Conservation (phyloP, 306 rosid genomes). For the Senna tora region DNA sequence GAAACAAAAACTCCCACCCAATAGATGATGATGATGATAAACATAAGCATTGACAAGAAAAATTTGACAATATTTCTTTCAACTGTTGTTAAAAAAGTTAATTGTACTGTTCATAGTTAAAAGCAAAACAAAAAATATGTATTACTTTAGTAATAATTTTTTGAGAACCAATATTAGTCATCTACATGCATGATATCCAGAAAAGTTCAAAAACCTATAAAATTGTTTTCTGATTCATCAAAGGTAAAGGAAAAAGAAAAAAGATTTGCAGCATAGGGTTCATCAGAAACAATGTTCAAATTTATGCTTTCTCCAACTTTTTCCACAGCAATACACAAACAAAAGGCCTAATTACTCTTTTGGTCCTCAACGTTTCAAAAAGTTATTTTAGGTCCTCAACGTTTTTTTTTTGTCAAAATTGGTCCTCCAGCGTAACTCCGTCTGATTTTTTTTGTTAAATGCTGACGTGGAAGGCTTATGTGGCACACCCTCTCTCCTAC, state of each 20-base stretch:
- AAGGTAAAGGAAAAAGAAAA: neutral
- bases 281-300: conserved; percentile 17
- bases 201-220: conserved; percentile 25
- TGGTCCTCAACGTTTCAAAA: too few relatives aligned
- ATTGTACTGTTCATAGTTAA: neutral
- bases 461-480: too few relatives aligned
- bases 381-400: too few relatives aligned
- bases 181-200: too few relatives aligned
- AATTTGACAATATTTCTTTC: conserved; percentile 18
- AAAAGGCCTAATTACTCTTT: too few relatives aligned
- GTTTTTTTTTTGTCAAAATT: too few relatives aligned
- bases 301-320: conserved; percentile 17
- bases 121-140: conserved; percentile 3
- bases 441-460: too few relatives aligned
- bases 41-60: neutral
- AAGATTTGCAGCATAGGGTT: conserved; percentile 17
- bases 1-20: conserved; percentile 19
- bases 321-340: conserved; percentile 35
- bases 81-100: too few relatives aligned
- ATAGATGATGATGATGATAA: too few relatives aligned
- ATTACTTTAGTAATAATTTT: conserved; percentile 24
- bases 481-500: too few relatives aligned
- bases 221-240: neutral
- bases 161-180: neutral
- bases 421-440: too few relatives aligned